Evolutionary conservation across 345 rosid species (phyloP).

Genomic region (Syzygium aromaticum): DNA sequence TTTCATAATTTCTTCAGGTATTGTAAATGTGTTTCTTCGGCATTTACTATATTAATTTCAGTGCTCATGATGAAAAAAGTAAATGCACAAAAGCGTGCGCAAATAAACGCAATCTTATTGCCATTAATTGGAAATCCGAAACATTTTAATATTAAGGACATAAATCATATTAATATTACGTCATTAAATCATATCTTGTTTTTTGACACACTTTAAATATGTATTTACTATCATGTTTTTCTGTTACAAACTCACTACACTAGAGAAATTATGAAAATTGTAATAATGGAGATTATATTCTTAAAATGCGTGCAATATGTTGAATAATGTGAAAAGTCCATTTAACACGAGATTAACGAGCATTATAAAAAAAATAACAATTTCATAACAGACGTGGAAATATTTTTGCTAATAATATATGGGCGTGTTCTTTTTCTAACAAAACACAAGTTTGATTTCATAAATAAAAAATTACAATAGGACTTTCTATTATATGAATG

Average conservation of each 20-base stretch:
- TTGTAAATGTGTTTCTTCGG: neutral
- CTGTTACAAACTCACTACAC: neutral
- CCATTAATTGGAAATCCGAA: neutral
- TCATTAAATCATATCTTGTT: neutral
- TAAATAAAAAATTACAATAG: neutral
- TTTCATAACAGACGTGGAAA: neutral
- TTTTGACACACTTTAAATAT: neutral
- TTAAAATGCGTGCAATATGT: neutral
- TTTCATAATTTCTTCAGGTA: neutral
- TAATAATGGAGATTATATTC: fast-evolving
- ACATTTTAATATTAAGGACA: neutral
- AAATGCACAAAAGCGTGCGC: neutral
- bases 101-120: neutral
- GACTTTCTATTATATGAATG: neutral
- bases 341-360: neutral
- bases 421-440: neutral
- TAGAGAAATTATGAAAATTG: neutral
- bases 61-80: neutral
- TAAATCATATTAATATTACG: neutral
- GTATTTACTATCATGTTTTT: neutral
- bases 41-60: neutral
- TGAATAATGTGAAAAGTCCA: neutral
- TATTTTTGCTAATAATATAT: neutral
- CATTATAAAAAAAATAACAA: neutral
- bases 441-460: neutral